phyloP scores from a whole-genome alignment of 306 rosid species.

The Hippophae gyantsensis region DNA sequence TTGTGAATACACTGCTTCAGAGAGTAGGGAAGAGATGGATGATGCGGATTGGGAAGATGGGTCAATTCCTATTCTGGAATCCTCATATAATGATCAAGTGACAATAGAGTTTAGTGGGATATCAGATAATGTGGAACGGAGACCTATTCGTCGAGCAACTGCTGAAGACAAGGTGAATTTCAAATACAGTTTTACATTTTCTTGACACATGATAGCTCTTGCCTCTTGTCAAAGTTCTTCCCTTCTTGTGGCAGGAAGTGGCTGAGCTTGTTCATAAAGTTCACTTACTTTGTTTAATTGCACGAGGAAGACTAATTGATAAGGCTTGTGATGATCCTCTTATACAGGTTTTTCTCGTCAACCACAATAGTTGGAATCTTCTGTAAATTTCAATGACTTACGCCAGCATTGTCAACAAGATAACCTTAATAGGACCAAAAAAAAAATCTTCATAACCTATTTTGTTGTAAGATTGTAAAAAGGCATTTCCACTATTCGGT shows the following conservation, averaged over 20 bases:
- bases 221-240: slow-evolving; percentile 14
- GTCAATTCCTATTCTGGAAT: slow-evolving; percentile 22
- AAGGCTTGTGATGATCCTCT: slow-evolving; percentile 75
- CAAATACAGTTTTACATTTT: slow-evolving; percentile 8
- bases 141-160: slow-evolving; percentile 55
- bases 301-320: slow-evolving; percentile 84
- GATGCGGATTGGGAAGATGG: slow-evolving; percentile 95
- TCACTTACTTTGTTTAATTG: slow-evolving; percentile 89
- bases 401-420: neutral
- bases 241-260: slow-evolving; percentile 36
- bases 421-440: neutral
- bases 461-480: no score
- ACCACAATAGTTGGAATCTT: slow-evolving; percentile 8
- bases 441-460: no score
- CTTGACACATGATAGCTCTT: slow-evolving; percentile 19
- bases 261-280: slow-evolving; percentile 83
- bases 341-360: slow-evolving; percentile 50
- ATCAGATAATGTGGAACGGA: slow-evolving; percentile 39
- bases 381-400: neutral
- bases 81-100: slow-evolving; percentile 29
- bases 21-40: slow-evolving; percentile 45
- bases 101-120: slow-evolving; percentile 61
- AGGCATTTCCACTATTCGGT: no score
- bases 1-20: slow-evolving; percentile 19
- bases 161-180: slow-evolving; percentile 68